Evolutionary conservation across 805 yeast species (phyloP).

Genomic region (Saturnispora silvae): DNA sequence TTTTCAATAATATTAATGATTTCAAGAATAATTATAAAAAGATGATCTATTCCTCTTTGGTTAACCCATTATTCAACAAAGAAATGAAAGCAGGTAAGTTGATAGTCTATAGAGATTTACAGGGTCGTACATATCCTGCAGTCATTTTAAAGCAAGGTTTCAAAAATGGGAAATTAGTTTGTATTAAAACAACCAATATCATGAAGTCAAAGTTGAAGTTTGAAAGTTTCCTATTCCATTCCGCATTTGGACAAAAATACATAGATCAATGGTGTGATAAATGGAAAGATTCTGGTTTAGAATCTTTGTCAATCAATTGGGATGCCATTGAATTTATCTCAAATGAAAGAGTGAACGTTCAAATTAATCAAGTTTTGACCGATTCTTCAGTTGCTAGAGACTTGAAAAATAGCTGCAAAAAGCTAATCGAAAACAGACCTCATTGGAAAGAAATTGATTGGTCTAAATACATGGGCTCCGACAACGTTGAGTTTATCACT

Average conservation of each 20-base stretch:
- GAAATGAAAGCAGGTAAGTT: constrained; percentile 45
- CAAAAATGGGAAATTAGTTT: constrained; percentile 5
- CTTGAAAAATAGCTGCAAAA: background rate
- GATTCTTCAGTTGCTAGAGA: constrained; percentile 1
- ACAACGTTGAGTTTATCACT: constrained; percentile 27
- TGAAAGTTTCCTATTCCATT: constrained; percentile 17
- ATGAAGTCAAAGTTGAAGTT: constrained; percentile 3
- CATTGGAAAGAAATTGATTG: constrained; percentile 37
- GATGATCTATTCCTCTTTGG: constrained; percentile 38
- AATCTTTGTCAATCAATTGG: constrained; percentile 23
- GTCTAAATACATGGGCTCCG: constrained; percentile 25
- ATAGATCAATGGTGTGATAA: constrained; percentile 27
- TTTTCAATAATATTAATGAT: constrained; percentile 27
- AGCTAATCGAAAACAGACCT: constrained; percentile 19
- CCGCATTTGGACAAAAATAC: constrained; percentile 23
- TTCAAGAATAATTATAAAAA: constrained; percentile 35
- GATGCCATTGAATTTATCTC: constrained; percentile 35
- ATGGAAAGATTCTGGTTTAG: constrained; percentile 16
- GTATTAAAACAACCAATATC: constrained; percentile 1
- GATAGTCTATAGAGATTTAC: constrained; percentile 43
- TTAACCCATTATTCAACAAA: constrained; percentile 37
- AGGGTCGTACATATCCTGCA: constrained; percentile 37
- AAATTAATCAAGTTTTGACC: constrained; percentile 3
- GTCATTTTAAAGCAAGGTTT: constrained; percentile 33
- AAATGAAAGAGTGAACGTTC: constrained; percentile 24